Percentiles rank a stretch among this genome's conserved stretches.
phyloP scores from a whole-genome alignment of 495 filamentous ascomycete genomes.

The Articulospora tetracladia region DNA sequence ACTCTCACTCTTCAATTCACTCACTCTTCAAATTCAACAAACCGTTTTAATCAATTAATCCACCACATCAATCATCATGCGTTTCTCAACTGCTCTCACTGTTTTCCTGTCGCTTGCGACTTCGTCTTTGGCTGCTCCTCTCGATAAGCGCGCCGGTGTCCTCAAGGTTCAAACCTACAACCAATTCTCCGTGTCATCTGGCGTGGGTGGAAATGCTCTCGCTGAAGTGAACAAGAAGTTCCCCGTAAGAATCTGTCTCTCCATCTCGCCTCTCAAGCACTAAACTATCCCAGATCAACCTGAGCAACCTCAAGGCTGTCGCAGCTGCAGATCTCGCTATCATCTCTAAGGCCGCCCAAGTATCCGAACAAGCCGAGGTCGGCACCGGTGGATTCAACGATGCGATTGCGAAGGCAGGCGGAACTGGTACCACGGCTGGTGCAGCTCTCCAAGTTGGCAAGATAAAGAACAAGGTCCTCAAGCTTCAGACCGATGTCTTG shows the following conservation, averaged over 20 bases:
- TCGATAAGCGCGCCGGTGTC: not conserved
- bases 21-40: not conserved
- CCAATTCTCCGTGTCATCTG: not conserved
- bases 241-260: constrained; percentile 29
- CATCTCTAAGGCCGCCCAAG: constrained; percentile 34
- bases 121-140: not conserved
- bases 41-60: not conserved
- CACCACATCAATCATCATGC: not conserved
- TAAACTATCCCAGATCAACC: constrained; percentile 32
- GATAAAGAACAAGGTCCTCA: constrained; percentile 52
- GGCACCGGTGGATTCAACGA: constrained; percentile 22
- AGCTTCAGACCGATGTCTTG: constrained; percentile 33
- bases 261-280: not conserved
- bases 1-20: not conserved
- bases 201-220: constrained; percentile 12
- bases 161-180: not conserved
- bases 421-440: constrained; percentile 19
- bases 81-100: constrained; percentile 2
- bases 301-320: constrained; percentile 31
- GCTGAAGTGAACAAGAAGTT: constrained; percentile 40
- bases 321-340: constrained; percentile 33
- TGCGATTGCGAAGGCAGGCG: constrained; percentile 23
- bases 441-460: constrained; percentile 38
- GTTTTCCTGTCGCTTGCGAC: not conserved
- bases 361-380: constrained; percentile 36